Evolutionary conservation across 1,139 yeast genomes (phyloP).

Genomic region (Debaryomyces robertsiae): DNA sequence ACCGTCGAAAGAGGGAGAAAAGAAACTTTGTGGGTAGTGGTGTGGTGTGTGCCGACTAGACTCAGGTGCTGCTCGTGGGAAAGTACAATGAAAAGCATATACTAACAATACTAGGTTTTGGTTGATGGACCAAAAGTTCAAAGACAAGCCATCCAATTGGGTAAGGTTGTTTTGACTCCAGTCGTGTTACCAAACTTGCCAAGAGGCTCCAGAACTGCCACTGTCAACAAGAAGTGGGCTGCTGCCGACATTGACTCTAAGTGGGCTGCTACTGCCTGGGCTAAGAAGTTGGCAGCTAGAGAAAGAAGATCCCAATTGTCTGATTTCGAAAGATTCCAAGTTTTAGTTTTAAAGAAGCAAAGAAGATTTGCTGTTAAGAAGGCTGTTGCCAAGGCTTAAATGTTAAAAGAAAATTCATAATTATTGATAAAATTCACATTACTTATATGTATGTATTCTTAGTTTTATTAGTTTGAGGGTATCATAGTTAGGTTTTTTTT

Average conservation of each 20-base stretch:
- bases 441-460: slow-evolving; percentile 33
- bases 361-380: slow-evolving; percentile 93
- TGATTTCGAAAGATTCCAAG: slow-evolving; percentile 99
- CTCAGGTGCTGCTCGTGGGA: too few relatives aligned
- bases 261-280: slow-evolving; percentile 96
- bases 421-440: slow-evolving; percentile 21
- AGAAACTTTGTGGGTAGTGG: too few relatives aligned
- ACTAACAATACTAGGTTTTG: slow-evolving; percentile 62
- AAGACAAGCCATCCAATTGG: slow-evolving; percentile 90
- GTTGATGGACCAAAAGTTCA: slow-evolving; percentile 96
- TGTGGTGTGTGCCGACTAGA: too few relatives aligned
- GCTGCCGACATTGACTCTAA: slow-evolving; percentile 85
- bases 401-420: slow-evolving; percentile 22
- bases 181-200: slow-evolving; percentile 81
- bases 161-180: slow-evolving; percentile 91
- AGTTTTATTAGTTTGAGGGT: slow-evolving; percentile 33
- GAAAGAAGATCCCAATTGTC: slow-evolving; percentile 89
- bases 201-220: slow-evolving; percentile 90
- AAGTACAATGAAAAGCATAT: slow-evolving; percentile 8
- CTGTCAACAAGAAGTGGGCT: slow-evolving; percentile 91
- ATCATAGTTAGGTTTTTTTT: slow-evolving; percentile 34
- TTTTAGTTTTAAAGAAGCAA: slow-evolving; percentile 94
- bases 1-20: too few relatives aligned
- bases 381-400: slow-evolving; percentile 78
- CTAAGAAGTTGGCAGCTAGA: slow-evolving; percentile 95